Base-by-base conservation (phyloP, 2,329 filamentous ascomycete species). In the Ascomycota sp. region DNA sequence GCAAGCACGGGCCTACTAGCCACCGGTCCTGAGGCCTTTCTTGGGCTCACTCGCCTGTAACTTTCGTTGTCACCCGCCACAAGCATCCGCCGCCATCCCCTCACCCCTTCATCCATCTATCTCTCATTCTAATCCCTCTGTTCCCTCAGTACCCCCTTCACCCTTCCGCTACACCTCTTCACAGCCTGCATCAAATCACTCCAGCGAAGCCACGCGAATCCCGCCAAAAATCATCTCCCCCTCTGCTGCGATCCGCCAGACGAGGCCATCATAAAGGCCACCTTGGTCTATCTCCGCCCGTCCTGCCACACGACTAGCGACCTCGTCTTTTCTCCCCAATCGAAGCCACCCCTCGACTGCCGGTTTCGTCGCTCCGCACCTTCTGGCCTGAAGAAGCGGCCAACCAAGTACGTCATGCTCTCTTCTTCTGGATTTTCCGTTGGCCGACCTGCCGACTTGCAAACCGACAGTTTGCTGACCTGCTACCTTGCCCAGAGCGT, bases 401-500 rank as follows among this genome's bases (percentile, higher is more conserved):
- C 4, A 17, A 17, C 15, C 15, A 31, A 38, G 48, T 51, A 38
- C 44, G 43, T 45, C 37, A 33, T 36, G 28, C 35, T 31, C 29
- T 23, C 22, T 11, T 5, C 22, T 3, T 11, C 22, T 3, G 8
- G 8, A 8, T 23, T 23, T 29, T 41, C 32, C 35, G 21, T 30
- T 29, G 33, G 22, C 38, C 38, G 33, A 34, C 22, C 22, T 8
- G 22, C 22, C 22, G 22, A 23, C 22, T 11, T 8, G 11, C 22
- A 17, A 17, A 11, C 3, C 22, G 22, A 11, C 8, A 8, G 22
- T 5, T 29, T 32, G 40, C 45, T 46, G 43, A 48, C 40, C 15
- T 17, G 31, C 35, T 40, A 34, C 42, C 42, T 38, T n/a, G 36
- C 28, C 31, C 41, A 46, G 43, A 41, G 35, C 35, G 30, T 39